Evolutionary conservation across 495 filamentous ascomycete species (phyloP), one percentile per base, ranked within the genome.

Genomic region (Neurospora pannonica): DNA sequence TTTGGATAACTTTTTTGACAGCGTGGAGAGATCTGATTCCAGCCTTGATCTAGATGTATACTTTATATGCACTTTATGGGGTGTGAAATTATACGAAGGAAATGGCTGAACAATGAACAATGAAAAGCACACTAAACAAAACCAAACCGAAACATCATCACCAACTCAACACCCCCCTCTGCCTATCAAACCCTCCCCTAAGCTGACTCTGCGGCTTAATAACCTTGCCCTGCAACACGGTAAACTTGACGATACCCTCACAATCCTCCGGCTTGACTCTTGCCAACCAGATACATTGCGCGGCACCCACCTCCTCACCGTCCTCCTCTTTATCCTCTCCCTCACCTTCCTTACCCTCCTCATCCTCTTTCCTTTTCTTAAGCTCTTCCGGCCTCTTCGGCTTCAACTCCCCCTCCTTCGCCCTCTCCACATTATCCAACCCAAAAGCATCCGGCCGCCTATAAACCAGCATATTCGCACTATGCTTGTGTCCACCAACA

Each of bases 261-360:
- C 97, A 97, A 79, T 99, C 94, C 84, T 96, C 93, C 2, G 97
- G 96, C 78, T 87, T 81, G 11, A 99, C 91, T 39, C 95, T 86
- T 43, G 95, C 96, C 34, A 99, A 84, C 96, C 96, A 99, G 75
- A 99, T 95, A 71, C 94, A 95, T 85, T 97, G 94, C 72, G 87
- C 89, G 2, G 92, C 94, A 34, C 90, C 88, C 36, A 89, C 86
- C 42, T 86, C 67, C 77, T 79, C 81, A 13, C 71, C 69, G 1
- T 38, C 70, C 11, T 79, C 77, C 9, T 79, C 77, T 46, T 46
- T 6, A 0, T 40, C 4, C 38, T 31, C 38, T 24, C 13, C 67
- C 39, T 74, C 28, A 19, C 40, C 40, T 42, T 74, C 48, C 42
- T 43, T 71, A 5, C 40, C 71, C n/a, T 71, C 75, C 38, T 77